Base-by-base conservation (phyloP, 148 eudicot genomes). In the Limonium bicolor region DNA sequence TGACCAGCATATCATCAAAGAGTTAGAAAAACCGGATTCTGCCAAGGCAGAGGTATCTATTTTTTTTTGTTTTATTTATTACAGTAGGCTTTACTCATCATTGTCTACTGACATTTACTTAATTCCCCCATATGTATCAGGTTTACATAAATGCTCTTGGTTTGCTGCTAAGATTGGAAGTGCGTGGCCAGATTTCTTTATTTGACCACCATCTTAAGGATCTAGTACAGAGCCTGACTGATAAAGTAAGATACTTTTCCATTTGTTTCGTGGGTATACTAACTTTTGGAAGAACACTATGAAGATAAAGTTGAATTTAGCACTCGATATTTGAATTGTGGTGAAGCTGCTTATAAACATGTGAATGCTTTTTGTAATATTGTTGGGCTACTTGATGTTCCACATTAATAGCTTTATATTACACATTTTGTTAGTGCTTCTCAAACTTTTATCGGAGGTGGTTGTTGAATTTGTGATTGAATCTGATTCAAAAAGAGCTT, bases 91-190 rank as follows among this genome's bases (percentile, higher is more conserved):
- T 27, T 18, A 40, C 30, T 34, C 29, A 29, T 47, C 13, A 24
- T 44, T 20, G 29, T 37, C 20, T 45, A 22, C 26, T 50, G 4
- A 12, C 22, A 11, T 26, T 30, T 44, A 21, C 20, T 28, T 21
- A 15, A 17, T 36, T 62, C 28, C 41, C 64, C 34, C 46, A 3
- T 21, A 23, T n/a, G n/a, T 18, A 21, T 4, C 28, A 86, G 96
- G 94, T 87, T 9, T 82, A 65, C 68, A 41, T 79, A 48, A 79
- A 84, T 67, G 87, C 93, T 20, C 27, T 77, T 42, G 97, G 82
- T 43, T 65, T 90, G 67, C 56, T 87, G 27, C 45, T 87, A 51
- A 65, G 96, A 64, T 65, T 76, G 29, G 46, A 71, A 34, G 48
- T 87, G 45, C 72, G 81, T 41, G 97, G 85, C 49, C 72, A 65